Evolutionary conservation across 2,329 filamentous ascomycete species (phyloP).

Genomic region (Epichloe hybrida): DNA sequence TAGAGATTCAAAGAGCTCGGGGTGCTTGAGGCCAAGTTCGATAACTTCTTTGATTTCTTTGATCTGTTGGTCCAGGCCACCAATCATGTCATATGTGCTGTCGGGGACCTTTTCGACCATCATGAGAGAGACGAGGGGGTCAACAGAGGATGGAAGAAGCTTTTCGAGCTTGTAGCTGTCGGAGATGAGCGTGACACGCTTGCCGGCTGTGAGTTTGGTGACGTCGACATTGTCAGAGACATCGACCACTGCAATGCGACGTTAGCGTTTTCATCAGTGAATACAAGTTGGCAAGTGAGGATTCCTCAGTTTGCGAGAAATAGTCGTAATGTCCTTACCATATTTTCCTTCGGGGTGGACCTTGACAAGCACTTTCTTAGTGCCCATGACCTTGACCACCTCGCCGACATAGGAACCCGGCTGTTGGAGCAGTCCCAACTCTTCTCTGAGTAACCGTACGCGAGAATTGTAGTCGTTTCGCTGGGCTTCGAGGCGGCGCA

Average conservation of each 20-base stretch:
- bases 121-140: conserved; percentile 97
- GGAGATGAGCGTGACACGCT: conserved; percentile 90
- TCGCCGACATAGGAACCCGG: conserved; percentile 97
- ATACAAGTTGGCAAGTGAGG: background rate
- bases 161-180: conserved; percentile 99
- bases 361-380: conserved; percentile 97
- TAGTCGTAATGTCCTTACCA: conserved; percentile 40
- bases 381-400: conserved; percentile 99
- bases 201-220: conserved; percentile 88
- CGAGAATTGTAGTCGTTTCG: conserved; percentile 99
- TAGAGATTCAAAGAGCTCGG: conserved; percentile 96
- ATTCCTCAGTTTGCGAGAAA: too few relatives aligned
- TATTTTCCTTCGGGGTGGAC: conserved; percentile 99
- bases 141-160: conserved; percentile 94
- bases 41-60: conserved; percentile 99
- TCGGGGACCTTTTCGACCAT: conserved; percentile 99
- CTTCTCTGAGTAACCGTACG: conserved; percentile 85
- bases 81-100: conserved; percentile 99
- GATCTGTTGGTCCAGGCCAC: conserved; percentile 95
- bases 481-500: conserved; percentile 91
- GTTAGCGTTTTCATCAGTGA: background rate
- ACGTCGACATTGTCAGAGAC: conserved; percentile 91
- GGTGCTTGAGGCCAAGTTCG: conserved; percentile 94
- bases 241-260: conserved; percentile 63
- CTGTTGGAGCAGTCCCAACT: conserved; percentile 90